phyloP scores from a whole-genome alignment of 805 yeast species.

The Wickerhamomyces bovis region DNA sequence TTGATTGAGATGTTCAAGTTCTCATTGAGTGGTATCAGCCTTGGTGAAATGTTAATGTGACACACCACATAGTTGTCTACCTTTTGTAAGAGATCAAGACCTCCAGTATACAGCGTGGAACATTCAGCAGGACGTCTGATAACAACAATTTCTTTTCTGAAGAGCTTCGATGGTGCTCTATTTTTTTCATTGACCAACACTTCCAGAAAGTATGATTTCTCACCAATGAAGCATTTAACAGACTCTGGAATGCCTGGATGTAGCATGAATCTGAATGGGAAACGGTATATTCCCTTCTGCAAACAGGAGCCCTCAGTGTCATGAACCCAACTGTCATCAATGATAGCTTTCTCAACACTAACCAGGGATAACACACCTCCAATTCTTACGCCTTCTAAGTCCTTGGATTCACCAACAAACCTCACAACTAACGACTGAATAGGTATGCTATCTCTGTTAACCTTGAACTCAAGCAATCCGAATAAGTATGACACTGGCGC shows the following conservation, averaged over 20 bases:
- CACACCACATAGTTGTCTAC: neutral
- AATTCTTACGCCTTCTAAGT: conserved; percentile 3
- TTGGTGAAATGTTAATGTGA: neutral
- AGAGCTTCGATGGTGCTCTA: neutral
- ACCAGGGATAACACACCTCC: conserved; percentile 1
- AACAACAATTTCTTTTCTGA: neutral
- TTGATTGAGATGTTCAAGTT: neutral
- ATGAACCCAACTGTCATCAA: conserved; percentile 14
- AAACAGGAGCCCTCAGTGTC: neutral
- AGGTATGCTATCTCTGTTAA: conserved; percentile 4
- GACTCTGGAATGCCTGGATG: conserved; percentile 18
- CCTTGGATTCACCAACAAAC: conserved; percentile 12
- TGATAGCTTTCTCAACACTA: neutral
- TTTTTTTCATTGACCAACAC: neutral
- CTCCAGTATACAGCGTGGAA: conserved; percentile 10
- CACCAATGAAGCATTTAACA: conserved; percentile 7
- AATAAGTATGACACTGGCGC: conserved; percentile 7
- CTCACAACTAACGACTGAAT: conserved; percentile 10
- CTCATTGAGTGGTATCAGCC: neutral
- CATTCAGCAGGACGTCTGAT: conserved; percentile 13
- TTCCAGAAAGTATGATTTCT: conserved; percentile 12
- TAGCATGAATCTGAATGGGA: conserved; percentile 21
- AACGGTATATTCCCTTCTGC: conserved; percentile 14
- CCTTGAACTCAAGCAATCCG: conserved; percentile 12
- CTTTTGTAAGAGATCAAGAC: neutral